Evolutionary conservation across 2,329 filamentous ascomycete species (phyloP).

Genomic region (Karstenula rhodostoma): DNA sequence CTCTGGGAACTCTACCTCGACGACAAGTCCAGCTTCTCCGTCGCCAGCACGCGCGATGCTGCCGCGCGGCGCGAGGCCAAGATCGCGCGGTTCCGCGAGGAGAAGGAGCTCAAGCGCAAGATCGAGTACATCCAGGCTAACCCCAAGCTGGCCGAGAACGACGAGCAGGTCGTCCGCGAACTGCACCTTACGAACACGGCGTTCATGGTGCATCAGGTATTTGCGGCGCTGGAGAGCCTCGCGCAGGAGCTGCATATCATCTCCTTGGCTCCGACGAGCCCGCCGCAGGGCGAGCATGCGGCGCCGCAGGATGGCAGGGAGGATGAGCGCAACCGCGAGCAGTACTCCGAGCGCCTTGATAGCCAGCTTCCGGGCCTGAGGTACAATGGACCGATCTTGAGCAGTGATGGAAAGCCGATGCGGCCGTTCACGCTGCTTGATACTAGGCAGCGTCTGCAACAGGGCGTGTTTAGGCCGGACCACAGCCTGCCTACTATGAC

Average conservation of each 20-base stretch:
- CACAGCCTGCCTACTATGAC: slow-evolving; percentile 97
- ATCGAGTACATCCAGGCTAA: slow-evolving; percentile 74
- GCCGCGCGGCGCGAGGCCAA: slow-evolving; percentile 80
- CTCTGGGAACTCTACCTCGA: slow-evolving; percentile 78
- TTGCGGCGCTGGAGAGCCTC: slow-evolving; percentile 86
- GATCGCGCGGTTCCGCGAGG: slow-evolving; percentile 82
- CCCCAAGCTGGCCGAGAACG: slow-evolving; percentile 69
- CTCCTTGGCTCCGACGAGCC: slow-evolving; percentile 70
- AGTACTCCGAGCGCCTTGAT: slow-evolving; percentile 80
- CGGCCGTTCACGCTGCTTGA: slow-evolving; percentile 89
- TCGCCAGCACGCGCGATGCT: slow-evolving; percentile 71
- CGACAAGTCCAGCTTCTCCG: slow-evolving; percentile 74
- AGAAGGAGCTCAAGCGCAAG: slow-evolving; percentile 84
- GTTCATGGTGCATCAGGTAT: slow-evolving; percentile 78
- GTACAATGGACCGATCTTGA: slow-evolving; percentile 76
- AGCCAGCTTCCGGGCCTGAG: slow-evolving; percentile 51
- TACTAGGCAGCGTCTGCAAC: slow-evolving; percentile 75
- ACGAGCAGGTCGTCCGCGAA: slow-evolving; percentile 84
- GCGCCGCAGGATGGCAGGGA: slow-evolving; percentile 55
- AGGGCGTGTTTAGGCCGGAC: slow-evolving; percentile 86
- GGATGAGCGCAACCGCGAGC: slow-evolving; percentile 58
- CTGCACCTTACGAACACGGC: slow-evolving; percentile 79
- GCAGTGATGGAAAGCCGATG: slow-evolving; percentile 80
- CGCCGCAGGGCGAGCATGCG: slow-evolving; percentile 50
- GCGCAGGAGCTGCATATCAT: slow-evolving; percentile 86